Evolutionary conservation across 1,284 basidiomycete species (phyloP).

Genomic region (Trichosporon coremiiforme): DNA sequence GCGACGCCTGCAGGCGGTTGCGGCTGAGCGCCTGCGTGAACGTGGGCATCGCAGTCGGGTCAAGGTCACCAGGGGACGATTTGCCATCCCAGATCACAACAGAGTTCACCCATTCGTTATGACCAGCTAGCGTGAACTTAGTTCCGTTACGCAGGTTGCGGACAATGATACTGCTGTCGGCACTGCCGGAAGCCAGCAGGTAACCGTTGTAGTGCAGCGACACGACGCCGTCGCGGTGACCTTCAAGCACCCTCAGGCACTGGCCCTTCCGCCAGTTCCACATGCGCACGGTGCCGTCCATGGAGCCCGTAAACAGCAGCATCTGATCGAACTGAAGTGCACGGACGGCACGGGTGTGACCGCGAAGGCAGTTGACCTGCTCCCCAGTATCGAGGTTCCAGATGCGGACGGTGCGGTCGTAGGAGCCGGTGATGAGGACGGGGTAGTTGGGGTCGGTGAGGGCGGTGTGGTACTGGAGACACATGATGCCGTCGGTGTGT

Average conservation of each 20-base stretch:
- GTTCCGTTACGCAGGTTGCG: constrained; percentile 95
- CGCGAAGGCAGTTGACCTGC: constrained; percentile 78
- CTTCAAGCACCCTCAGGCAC: constrained; percentile 73
- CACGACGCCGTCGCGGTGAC: constrained; percentile 90
- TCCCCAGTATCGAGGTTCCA: constrained; percentile 96
- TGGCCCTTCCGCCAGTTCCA: constrained; percentile 96
- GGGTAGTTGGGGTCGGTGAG: constrained; percentile 83
- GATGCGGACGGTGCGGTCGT: constrained; percentile 90
- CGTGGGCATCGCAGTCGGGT: constrained; percentile 55
- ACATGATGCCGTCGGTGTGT: constrained; percentile 96
- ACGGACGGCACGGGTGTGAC: constrained; percentile 88
- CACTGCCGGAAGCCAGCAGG: constrained; percentile 86
- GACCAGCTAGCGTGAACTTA: constrained; percentile 89
- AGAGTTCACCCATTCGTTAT: constrained; percentile 95
- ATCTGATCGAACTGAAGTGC: constrained; percentile 94
- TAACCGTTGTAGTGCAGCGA: constrained; percentile 91
- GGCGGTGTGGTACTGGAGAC: constrained; percentile 89
- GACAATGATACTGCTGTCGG: constrained; percentile 81
- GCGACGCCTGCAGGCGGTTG: constrained; percentile 20
- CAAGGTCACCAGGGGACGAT: constrained; percentile 57
- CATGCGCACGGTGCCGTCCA: constrained; percentile 94
- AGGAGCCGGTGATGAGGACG: constrained; percentile 95
- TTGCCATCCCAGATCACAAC: constrained; percentile 88
- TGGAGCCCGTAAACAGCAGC: constrained; percentile 93
- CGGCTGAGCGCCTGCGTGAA: constrained; percentile 40